Base-by-base conservation (phyloP, 2,329 filamentous ascomycete genomes). In the Stachybotrys echinatus region DNA sequence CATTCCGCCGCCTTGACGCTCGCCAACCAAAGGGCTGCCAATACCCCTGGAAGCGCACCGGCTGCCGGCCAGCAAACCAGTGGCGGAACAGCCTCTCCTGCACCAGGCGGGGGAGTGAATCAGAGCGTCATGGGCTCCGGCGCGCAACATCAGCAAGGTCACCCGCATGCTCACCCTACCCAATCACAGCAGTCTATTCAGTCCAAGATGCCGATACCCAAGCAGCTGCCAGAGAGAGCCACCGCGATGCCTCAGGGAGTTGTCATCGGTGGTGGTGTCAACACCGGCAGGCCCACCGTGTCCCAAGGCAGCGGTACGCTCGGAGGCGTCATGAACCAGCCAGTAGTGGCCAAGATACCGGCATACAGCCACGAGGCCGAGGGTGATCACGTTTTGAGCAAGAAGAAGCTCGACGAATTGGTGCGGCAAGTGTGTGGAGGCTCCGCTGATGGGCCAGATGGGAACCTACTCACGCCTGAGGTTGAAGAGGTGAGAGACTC, bases 381-480 rank as follows among this genome's bases (percentile, higher is more conserved):
- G 64, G 91, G 90, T 22, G 91, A 96, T 61, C 86, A 92, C 42
- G 88, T 99, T 1, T 76, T 99, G n/a, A 95, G 88, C 73, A 96
- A 96, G 81, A 95, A 95, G 74, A 97, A 96, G 73, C 79, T 99
- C 39, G 92, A 99, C 63, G 92, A 96, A 65, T 79, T 99, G 37
- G 92, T 97, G 8, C 84, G 92, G 47, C 92, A 97, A 69, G 91
- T 97, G 52, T 95, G 90, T 34, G 92, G 92, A 48, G 87, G 87
- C 10, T 85, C 83, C 22, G 80, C 83, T 1, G 86, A 89, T 54
- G 76, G 81, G n/a, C 79, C 83, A 45, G 87, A 89, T 55, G 84
- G 84, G 53, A 89, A 92, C 64, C 81, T 85, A 37, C 73, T 97
- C 56, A 89, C 89, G 23, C 89, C 94, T 1, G 94, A 97, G 59